These are phyloP conservation scores for Podospora didyma DNA, from an alignment of 495 filamentous ascomycete genomes.

Conservation along the genomic window DNA sequence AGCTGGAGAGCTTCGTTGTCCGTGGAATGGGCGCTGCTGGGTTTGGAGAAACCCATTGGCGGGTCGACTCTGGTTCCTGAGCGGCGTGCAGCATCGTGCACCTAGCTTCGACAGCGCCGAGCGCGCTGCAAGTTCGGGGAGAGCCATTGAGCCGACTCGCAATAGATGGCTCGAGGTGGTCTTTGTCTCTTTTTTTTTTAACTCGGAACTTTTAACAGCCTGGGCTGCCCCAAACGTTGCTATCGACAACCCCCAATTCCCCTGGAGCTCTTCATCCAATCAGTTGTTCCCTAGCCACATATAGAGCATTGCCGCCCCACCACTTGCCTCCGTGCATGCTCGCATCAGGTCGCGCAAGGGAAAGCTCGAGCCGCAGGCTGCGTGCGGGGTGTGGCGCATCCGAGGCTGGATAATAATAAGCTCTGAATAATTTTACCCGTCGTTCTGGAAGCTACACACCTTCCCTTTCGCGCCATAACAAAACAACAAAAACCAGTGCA, in stretches of 20 bases:
- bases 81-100: slow-evolving; percentile 24
- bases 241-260: too few relatives aligned
- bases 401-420: slow-evolving; percentile 3
- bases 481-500: too few relatives aligned
- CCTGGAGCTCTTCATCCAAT: too few relatives aligned
- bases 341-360: too few relatives aligned
- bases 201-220: too few relatives aligned
- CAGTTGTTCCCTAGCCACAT: too few relatives aligned
- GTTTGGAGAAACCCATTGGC: slow-evolving; percentile 17
- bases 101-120: slow-evolving; percentile 25
- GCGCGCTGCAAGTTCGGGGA: slow-evolving; percentile 27
- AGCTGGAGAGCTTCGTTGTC: slow-evolving; percentile 5
- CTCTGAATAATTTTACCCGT: slow-evolving; percentile 9
- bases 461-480: too few relatives aligned
- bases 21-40: slow-evolving; percentile 15
- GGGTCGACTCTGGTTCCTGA: slow-evolving; percentile 7
- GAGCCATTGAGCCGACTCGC: slow-evolving; percentile 17
- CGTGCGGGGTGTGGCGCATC: slow-evolving; percentile 9
- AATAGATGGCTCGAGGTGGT: neutral
- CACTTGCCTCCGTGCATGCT: too few relatives aligned
- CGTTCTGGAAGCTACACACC: too few relatives aligned
- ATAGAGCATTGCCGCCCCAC: too few relatives aligned
- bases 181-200: slow-evolving; percentile 8
- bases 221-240: too few relatives aligned
- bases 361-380: too few relatives aligned